phyloP scores from a whole-genome alignment of 1,139 yeast species.

The Sugiyamaella neomexicana region DNA sequence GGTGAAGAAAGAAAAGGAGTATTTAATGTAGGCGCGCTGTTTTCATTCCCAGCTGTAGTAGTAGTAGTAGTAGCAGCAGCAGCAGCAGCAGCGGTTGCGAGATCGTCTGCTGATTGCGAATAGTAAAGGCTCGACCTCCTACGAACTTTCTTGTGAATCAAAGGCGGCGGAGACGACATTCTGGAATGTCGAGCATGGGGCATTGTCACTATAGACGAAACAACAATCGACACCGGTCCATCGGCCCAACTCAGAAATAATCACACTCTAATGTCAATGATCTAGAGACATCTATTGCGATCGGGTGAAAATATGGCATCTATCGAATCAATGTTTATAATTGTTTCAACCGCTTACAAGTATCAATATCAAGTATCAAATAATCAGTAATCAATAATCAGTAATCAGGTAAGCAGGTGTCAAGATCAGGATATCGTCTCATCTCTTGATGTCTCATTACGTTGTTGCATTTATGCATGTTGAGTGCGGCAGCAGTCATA shows the following conservation, averaged over 20 bases:
- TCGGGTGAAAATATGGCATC: too few species aligned
- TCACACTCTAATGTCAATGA: too few species aligned
- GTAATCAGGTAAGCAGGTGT: not conserved
- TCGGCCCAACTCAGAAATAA: too few species aligned
- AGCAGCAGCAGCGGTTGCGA: not conserved
- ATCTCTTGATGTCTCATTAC: not conserved
- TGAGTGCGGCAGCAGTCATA: constrained; percentile 7
- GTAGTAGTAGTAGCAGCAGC: not conserved
- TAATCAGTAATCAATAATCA: too few species aligned
- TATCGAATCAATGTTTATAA: too few species aligned
- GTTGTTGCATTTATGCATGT: not conserved
- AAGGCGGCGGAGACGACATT: constrained; percentile 15
- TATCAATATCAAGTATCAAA: too few species aligned
- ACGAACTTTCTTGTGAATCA: constrained; percentile 14
- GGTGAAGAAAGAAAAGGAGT: constrained; percentile 4
- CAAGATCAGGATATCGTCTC: constrained; percentile 1
- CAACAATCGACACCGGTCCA: too few species aligned
- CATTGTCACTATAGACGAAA: not conserved
- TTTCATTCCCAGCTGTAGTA: not conserved
- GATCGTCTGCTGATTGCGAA: constrained; percentile 22
- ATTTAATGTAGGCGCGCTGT: too few species aligned
- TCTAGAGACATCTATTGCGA: too few species aligned
- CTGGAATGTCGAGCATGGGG: constrained; percentile 3
- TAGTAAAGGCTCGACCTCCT: constrained; percentile 27
- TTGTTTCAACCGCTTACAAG: too few species aligned